Conservation (phyloP, 2,329 filamentous ascomycete species). For the Pseudocercospora crystallina region DNA sequence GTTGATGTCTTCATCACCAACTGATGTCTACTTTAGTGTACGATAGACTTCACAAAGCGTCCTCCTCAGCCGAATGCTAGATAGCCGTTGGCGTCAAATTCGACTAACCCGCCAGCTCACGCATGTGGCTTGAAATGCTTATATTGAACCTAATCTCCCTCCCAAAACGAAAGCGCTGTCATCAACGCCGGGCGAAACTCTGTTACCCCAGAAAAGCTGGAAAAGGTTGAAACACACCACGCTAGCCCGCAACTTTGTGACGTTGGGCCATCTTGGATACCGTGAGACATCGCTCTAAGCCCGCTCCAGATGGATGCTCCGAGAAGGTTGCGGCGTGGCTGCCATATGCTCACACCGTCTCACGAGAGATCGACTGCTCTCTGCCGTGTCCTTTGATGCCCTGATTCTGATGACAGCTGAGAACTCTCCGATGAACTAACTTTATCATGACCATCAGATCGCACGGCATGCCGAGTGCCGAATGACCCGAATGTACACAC, state of each 20-base stretch:
- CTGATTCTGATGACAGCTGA: no score
- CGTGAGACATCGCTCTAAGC: constrained; percentile 1
- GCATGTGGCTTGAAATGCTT: constrained; percentile 7
- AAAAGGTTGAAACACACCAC: constrained; percentile 1
- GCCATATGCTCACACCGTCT: not conserved
- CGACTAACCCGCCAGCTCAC: not conserved
- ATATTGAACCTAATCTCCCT: constrained; percentile 2
- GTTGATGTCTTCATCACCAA: not conserved
- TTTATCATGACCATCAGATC: no score
- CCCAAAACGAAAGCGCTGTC: not conserved
- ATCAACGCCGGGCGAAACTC: not conserved
- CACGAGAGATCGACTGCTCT: no score
- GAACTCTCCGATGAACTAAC: no score
- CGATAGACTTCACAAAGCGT: not conserved
- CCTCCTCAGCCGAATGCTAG: not conserved
- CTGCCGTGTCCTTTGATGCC: no score
- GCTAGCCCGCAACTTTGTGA: constrained; percentile 1
- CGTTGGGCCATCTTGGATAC: constrained; percentile 1
- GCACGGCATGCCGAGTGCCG: no score
- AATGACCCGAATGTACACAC: no score
- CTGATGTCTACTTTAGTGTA: constrained; percentile 5
- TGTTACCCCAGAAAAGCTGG: not conserved
- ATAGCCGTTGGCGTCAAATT: not conserved
- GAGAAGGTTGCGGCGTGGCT: constrained; percentile 9
- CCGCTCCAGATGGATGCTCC: constrained; percentile 1